Evolutionary conservation across 2,329 filamentous ascomycete species (phyloP), one percentile per base, ranked within the genome.

Genomic region (Fusarium tuaranense): DNA sequence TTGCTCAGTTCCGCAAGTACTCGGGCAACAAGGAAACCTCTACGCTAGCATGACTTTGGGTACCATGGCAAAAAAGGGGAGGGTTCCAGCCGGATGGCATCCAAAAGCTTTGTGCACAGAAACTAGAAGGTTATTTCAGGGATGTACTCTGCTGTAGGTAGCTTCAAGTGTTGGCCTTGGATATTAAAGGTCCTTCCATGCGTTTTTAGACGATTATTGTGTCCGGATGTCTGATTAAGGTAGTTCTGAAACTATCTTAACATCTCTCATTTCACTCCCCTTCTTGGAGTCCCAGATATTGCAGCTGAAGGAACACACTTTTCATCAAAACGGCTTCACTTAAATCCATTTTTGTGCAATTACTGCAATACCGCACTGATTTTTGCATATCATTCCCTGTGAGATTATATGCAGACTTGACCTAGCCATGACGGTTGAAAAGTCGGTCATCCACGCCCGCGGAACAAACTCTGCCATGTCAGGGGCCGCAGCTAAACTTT

Each of bases 371-470:
- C 16, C 16, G 38, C 5, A n/a, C 4, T n/a, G 2, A 9, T 4
- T 3, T n/a, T 41, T n/a, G 18, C 9, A 41, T n/a, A 12, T n/a
- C 9, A 12, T 12, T 41, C 18, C 9, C 5, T 10, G 9, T 10
- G 18, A n/a, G 4, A n/a, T n/a, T n/a, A 39, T 9, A n/a, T 12
- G 38, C 8, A n/a, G 7, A 10, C 4, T n/a, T 5, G 10, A 39
- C 5, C 18, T n/a, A n/a, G 0, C 0, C 38, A 39, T n/a, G 8
- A 14, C 2, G 1, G 7, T 8, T 44, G 6, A 8, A 27, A 27
- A 27, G 25, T 5, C 5, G 10, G 10, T n/a, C 3, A 20, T 41
- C 39, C 18, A 12, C 39, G 9, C n/a, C n/a, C 39, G 9, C 39
- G 0, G 9, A n/a, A n/a, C 25, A 41, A 34, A 34, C 16, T 9